These are phyloP conservation scores for Eucalyptus leucophloia DNA, from an alignment of 345 rosid genomes.

Conservation along the genomic window DNA sequence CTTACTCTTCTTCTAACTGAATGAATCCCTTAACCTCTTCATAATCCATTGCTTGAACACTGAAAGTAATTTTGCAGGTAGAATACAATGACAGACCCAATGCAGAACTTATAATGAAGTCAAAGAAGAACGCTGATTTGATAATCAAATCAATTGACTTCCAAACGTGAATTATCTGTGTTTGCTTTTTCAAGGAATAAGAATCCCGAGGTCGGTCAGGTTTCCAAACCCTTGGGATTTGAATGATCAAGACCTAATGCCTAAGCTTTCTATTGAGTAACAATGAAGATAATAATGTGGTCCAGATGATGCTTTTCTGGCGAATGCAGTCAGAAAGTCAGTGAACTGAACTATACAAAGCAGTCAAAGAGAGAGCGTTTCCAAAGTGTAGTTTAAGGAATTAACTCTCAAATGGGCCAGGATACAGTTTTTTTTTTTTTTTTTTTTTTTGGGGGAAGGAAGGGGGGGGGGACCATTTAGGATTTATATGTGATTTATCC, in stretches of 20 bases:
- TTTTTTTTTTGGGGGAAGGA: too few relatives aligned
- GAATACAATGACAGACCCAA: conserved; percentile 75
- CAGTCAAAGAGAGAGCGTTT: not conserved
- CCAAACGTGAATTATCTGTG: not conserved
- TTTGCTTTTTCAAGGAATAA: not conserved
- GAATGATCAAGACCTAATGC: not conserved
- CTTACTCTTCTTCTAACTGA: not conserved
- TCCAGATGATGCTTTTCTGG: not conserved
- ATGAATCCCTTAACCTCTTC: not conserved
- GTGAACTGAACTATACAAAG: not conserved
- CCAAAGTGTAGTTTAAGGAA: not conserved
- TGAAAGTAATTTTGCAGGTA: conserved; percentile 31
- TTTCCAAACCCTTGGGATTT: not conserved
- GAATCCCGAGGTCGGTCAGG: not conserved
- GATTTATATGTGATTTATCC: not conserved
- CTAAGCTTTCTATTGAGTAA: not conserved
- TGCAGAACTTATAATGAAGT: conserved; percentile 67
- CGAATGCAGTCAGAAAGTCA: not conserved
- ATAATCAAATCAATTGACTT: conserved; percentile 42
- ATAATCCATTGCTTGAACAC: not conserved
- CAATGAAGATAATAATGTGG: not conserved
- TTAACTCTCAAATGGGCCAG: not conserved
- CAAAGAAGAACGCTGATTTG: conserved; percentile 64
- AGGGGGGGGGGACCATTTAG: not conserved
- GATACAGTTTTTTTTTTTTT: not conserved